These are phyloP conservation scores for Xylaria digitata DNA, from an alignment of 2,329 filamentous ascomycete genomes.

Conservation along the genomic window DNA sequence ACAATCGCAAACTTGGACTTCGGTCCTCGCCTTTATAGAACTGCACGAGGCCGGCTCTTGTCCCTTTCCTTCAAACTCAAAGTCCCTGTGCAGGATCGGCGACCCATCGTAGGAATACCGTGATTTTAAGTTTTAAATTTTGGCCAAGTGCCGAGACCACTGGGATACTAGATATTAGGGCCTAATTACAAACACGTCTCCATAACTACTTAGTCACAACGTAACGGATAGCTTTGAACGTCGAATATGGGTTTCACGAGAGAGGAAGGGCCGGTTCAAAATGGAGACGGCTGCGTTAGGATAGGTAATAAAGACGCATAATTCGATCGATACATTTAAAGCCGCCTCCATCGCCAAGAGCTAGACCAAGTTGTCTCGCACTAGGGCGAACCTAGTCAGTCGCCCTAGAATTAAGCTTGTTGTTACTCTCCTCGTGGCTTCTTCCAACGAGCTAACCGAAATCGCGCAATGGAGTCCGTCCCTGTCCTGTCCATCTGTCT, in stretches of 20 bases:
- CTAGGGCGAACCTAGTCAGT: not conserved
- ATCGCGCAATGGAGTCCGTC: not conserved
- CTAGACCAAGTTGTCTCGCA: not conserved
- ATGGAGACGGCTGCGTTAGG: not conserved
- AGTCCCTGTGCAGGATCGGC: not conserved
- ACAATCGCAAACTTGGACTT: not conserved
- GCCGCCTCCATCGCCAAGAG: not conserved
- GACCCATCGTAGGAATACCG: not conserved
- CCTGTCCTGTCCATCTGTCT: too few relatives aligned
- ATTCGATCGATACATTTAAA: not conserved
- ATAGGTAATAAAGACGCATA: not conserved
- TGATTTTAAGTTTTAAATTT: conserved; percentile 7
- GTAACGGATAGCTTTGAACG: not conserved
- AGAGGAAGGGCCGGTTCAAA: not conserved
- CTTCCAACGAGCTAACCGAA: not conserved
- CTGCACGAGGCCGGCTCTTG: not conserved
- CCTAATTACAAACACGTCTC: not conserved
- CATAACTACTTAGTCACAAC: not conserved
- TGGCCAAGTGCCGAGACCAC: not conserved
- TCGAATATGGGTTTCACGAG: not conserved
- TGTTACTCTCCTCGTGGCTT: conserved; percentile 24
- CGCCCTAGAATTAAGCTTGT: conserved; percentile 30
- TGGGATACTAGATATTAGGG: not conserved
- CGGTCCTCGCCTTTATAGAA: not conserved
- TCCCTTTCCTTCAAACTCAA: not conserved